phyloP scores from a whole-genome alignment of 2,329 filamentous ascomycete genomes.

The Xylaria sp. region DNA sequence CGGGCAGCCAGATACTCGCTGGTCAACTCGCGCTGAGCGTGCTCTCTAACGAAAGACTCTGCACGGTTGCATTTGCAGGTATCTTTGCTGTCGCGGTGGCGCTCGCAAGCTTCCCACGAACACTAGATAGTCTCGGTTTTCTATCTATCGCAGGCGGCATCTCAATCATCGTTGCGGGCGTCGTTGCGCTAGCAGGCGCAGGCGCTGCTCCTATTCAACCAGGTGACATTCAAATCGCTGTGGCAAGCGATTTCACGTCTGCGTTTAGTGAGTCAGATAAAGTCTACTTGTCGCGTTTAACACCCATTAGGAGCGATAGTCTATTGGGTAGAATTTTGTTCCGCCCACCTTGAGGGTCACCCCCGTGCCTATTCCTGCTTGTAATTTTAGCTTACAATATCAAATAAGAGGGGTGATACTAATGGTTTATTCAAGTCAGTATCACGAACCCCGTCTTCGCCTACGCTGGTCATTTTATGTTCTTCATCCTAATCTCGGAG shows the following conservation, averaged over 20 bases:
- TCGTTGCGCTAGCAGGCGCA: slow-evolving; percentile 63
- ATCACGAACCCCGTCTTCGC: slow-evolving; percentile 65
- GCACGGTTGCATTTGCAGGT: slow-evolving; percentile 61
- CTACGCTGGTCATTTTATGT: slow-evolving; percentile 65
- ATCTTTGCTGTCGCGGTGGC: slow-evolving; percentile 62
- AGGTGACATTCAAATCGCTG: slow-evolving; percentile 53
- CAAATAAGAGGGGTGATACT: slow-evolving; percentile 1
- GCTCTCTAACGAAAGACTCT: slow-evolving; percentile 60
- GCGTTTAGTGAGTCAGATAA: slow-evolving; percentile 52
- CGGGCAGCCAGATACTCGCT: slow-evolving; percentile 62
- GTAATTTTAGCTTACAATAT: neutral
- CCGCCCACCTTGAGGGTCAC: neutral
- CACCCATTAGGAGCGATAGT: neutral
- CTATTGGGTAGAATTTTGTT: neutral
- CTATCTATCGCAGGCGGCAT: slow-evolving; percentile 57
- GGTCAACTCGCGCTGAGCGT: slow-evolving; percentile 61
- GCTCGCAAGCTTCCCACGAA: slow-evolving; percentile 60
- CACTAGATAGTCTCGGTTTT: slow-evolving; percentile 61
- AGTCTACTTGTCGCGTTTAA: neutral
- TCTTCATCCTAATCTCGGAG: slow-evolving; percentile 65
- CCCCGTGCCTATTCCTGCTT: neutral
- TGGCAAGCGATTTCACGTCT: slow-evolving; percentile 54
- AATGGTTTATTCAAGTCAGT: slow-evolving; percentile 44
- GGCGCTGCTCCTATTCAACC: slow-evolving; percentile 55
- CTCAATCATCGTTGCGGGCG: slow-evolving; percentile 61